Base-by-base conservation (phyloP, 352 stramenopile genomes). In the Phytophthora pini region DNA sequence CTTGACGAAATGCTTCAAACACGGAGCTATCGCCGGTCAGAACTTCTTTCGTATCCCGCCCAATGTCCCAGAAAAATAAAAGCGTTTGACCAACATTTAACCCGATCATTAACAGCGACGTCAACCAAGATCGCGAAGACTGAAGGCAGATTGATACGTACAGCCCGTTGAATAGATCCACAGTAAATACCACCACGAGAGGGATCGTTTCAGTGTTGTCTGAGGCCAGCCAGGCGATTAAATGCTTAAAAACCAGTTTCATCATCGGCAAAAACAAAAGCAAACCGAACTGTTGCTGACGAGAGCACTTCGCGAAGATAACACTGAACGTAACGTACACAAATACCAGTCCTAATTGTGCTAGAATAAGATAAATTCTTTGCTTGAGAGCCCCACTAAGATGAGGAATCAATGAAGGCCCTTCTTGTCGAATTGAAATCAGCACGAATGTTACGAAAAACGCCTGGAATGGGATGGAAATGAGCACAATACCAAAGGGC, bases 141-240 rank as follows among this genome's bases (percentile, higher is more conserved):
- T 66, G 58, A 36, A 66, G 38, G 12, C 61, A 59, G 4, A 50
- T 59, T 5, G 53, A 53, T 1, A 24, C 13, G 39, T 59, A 69
- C 6, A 69, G 39, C 1, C 46, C 53, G 20, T 64, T 64, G n/a
- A 69, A 59, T 8, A 64, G 3, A 24, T 69, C 61, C 4, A 69
- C 53, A 1, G 61, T 64, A 15, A 69, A 64, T 11, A 59, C 61
- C 7, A 64, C 61, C 0, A 59, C 47, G 26, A 34, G 53, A 20
- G 61, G 61, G 13, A 69, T 58, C 3, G 13, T 38, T 49, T 64
- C 61, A 44, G 13, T 17, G 53, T 46, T 20, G n/a, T 58, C 22
- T 1, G 13, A 24, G 11, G 36, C 45, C 8, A 69, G 8, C 2
- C 46, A 32, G 7, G 61, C 61, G 12, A 59, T 11, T 2, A 55